Base-by-base conservation (phyloP, 805 yeast species). In the Candida xyloterini region DNA sequence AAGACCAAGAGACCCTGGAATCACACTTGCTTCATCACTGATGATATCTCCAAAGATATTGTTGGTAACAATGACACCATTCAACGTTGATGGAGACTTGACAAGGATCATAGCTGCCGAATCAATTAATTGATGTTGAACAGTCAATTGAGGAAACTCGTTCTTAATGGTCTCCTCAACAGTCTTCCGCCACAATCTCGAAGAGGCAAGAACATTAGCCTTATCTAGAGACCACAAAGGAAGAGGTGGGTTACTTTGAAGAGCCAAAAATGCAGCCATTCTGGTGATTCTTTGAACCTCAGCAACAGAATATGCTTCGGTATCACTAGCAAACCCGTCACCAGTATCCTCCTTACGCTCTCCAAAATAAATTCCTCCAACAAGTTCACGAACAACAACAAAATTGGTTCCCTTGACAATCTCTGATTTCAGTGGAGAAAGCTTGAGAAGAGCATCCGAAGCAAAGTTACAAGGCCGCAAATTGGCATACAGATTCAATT, bases 31-130 rank as follows among this genome's bases (percentile, higher is more conserved):
- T 71, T 93, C 99, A 65, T 93, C 99, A 41, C 95, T 85, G 56
- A 93, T 87, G 64, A 93, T 93, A 65, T 93, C 99, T 59, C 99
- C 99, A 64, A 93, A 93, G 95, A 93, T 91, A 71, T 93, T 93
- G 56, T 84, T 81, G 31, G 98, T 91, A 60, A 93, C 79, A 35
- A 93, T 79, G 36, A 93, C 76, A 67, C 99, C 99, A 62, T 93
- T 93, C 60, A 93, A 76, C 53, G 81, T 81, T 30, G 90, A 84
- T 56, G 99, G 99, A 47, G 77, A 79, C 68, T 93, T 89, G 55
- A 93, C 85, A 54, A 93, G 71, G 59, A 91, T 91, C 99, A 93
- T 93, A 35, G 99, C 98, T 38, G 99, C 99, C 10, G 98, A 90
- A 67, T 93, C 99, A 56, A 93, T 91, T 65, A 93, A 77, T 72